These are phyloP conservation scores for Radiomyces spectabilis DNA, from an alignment of 192 early-diverging fungal genomes.

Conservation along the genomic window DNA sequence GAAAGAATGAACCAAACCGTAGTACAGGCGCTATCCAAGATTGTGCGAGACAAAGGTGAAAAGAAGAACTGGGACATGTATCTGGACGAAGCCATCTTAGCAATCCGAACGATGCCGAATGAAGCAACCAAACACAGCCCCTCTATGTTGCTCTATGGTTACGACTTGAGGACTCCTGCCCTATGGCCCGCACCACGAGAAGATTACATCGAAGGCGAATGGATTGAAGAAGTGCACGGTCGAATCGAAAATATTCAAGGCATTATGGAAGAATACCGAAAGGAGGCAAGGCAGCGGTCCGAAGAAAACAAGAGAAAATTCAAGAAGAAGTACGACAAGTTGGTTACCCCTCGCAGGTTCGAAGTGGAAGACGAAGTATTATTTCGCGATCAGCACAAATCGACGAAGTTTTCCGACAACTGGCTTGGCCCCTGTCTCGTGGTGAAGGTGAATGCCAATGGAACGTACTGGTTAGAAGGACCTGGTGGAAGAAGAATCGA, in stretches of 20 bases:
- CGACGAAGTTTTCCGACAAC: background rate
- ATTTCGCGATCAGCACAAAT: background rate
- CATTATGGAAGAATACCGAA: background rate
- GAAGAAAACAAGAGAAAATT: background rate
- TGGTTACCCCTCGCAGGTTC: background rate
- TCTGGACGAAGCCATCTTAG: background rate
- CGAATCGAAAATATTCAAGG: background rate
- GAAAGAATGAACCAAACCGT: constrained; percentile 16
- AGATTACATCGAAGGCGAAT: constrained; percentile 5
- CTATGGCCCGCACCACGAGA: background rate
- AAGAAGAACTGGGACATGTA: background rate
- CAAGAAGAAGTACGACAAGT: background rate
- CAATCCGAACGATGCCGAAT: constrained; percentile 5
- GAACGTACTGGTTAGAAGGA: background rate
- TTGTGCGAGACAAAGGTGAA: background rate
- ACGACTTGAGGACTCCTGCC: background rate
- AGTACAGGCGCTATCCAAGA: constrained; percentile 10
- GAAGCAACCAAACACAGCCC: constrained; percentile 6
- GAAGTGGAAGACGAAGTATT: background rate
- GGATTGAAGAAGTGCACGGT: background rate
- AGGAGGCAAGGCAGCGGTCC: background rate
- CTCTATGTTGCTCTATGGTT: constrained; percentile 7
- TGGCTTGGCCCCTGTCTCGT: background rate
- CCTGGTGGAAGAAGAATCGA: background rate
- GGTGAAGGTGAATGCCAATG: background rate